Conservation (phyloP, 495 filamentous ascomycete species). For the Neurospora hispaniola region DNA sequence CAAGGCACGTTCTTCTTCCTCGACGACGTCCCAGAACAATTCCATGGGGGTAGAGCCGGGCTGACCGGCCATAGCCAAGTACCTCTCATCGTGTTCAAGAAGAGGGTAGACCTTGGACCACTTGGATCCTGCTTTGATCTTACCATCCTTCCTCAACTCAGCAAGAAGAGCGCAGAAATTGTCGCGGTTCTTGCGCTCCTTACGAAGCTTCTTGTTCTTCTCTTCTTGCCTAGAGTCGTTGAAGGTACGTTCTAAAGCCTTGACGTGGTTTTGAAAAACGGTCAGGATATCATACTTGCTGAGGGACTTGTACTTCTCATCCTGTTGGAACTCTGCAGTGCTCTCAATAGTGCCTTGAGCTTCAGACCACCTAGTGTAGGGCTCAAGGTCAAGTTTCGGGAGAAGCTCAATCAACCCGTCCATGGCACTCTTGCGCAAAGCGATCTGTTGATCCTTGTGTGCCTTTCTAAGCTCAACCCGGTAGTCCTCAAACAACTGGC, state of each 20-base stretch:
- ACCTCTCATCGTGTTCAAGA: constrained; percentile 74
- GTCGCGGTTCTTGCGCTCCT: constrained; percentile 79
- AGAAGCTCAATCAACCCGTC: constrained; percentile 72
- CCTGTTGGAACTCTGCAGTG: constrained; percentile 68
- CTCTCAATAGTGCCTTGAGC: constrained; percentile 72
- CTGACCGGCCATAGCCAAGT: constrained; percentile 76
- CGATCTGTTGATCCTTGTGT: constrained; percentile 62
- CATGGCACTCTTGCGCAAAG: constrained; percentile 69
- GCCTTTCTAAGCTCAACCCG: constrained; percentile 70
- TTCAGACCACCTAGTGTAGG: constrained; percentile 91
- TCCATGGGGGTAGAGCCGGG: constrained; percentile 84
- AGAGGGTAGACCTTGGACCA: constrained; percentile 77
- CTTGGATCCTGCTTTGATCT: constrained; percentile 82
- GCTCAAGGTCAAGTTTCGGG: constrained; percentile 77
- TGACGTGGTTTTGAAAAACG: constrained; percentile 91
- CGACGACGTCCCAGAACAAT: constrained; percentile 92
- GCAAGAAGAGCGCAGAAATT: constrained; percentile 61
- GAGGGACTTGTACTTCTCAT: constrained; percentile 81
- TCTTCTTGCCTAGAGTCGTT: constrained; percentile 82
- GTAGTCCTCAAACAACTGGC: constrained; percentile 92
- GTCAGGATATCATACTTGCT: constrained; percentile 84
- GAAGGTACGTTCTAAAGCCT: constrained; percentile 75
- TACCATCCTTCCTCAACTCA: constrained; percentile 62
- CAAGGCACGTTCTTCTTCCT: constrained; percentile 81
- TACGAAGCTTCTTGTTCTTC: constrained; percentile 66